Evolutionary conservation across 768 basidiomycete genomes (phyloP).

Genomic region (Pleurotus giganteus): DNA sequence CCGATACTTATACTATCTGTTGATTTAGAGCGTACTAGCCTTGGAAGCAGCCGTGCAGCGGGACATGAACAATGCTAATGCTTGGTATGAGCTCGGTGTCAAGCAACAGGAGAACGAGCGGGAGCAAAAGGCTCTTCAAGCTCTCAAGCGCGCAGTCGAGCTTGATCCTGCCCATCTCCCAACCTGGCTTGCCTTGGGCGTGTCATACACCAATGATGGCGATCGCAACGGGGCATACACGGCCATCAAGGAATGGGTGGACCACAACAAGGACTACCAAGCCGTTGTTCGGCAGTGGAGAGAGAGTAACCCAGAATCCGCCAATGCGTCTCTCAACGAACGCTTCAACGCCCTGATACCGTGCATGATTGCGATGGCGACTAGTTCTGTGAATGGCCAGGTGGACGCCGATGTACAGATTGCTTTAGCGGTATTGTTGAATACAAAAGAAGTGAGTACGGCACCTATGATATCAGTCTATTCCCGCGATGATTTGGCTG

Average conservation of each 20-base stretch:
- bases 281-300: constrained; percentile 41
- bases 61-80: constrained; percentile 63
- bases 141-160: constrained; percentile 75
- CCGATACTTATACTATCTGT: constrained; percentile 15
- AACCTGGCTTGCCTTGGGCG: constrained; percentile 87
- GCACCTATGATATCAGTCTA: too few relatives aligned
- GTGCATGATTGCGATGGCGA: constrained; percentile 81
- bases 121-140: constrained; percentile 85
- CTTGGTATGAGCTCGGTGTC: constrained; percentile 92
- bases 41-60: constrained; percentile 87
- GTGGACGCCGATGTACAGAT: constrained; percentile 96
- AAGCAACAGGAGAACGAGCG: constrained; percentile 98
- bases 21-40: constrained; percentile 74
- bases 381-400: constrained; percentile 49
- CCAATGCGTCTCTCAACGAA: constrained; percentile 31
- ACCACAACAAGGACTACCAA: constrained; percentile 56
- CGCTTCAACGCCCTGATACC: constrained; percentile 58
- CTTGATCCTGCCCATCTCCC: constrained; percentile 75
- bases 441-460: constrained; percentile 83
- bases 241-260: constrained; percentile 84
- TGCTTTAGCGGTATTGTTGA: constrained; percentile 89
- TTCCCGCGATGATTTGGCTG: neutral
- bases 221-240: constrained; percentile 71
- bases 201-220: constrained; percentile 89
- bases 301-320: constrained; percentile 25